Conservation (phyloP, 352 stramenopile genomes). For the Bremia lactucae region DNA sequence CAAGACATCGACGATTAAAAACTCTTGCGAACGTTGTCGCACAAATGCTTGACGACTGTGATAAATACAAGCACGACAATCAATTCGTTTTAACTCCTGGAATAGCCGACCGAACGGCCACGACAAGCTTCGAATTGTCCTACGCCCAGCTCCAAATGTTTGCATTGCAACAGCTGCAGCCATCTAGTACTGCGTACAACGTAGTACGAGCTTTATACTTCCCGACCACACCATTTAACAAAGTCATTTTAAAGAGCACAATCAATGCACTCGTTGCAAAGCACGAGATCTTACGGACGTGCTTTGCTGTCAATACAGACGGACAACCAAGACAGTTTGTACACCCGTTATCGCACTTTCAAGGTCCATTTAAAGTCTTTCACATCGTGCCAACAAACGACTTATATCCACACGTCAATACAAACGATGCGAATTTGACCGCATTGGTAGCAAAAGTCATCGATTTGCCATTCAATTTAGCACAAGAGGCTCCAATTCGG, state of each 20-base stretch:
- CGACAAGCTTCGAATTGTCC: slow-evolving; percentile 18
- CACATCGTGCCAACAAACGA: slow-evolving; percentile 1
- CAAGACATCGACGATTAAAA: slow-evolving; percentile 5
- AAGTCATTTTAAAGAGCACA: slow-evolving; percentile 12
- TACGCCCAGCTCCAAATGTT: slow-evolving; percentile 55
- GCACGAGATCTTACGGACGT: slow-evolving; percentile 37
- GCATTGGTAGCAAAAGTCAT: slow-evolving; percentile 15
- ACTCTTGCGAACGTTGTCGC: slow-evolving; percentile 7
- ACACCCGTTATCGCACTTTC: slow-evolving; percentile 10
- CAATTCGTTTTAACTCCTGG: slow-evolving; percentile 9
- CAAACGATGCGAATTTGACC: slow-evolving; percentile 3
- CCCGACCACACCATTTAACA: slow-evolving; percentile 8
- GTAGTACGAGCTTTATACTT: slow-evolving; percentile 30
- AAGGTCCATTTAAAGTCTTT: slow-evolving; percentile 1
- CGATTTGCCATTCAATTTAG: slow-evolving; percentile 28
- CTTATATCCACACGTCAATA: too few relatives aligned
- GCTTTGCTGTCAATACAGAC: slow-evolving; percentile 18
- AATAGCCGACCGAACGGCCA: slow-evolving; percentile 1
- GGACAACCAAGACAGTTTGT: slow-evolving; percentile 29
- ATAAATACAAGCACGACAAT: neutral
- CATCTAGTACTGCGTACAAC: slow-evolving; percentile 40
- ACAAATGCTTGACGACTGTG: slow-evolving; percentile 11
- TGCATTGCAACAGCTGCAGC: slow-evolving; percentile 32
- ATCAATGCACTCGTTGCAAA: slow-evolving; percentile 24
- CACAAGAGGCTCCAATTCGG: slow-evolving; percentile 24